Conservation (phyloP, 371 early-diverging fungal genomes). For the Mortierella sp. region DNA sequence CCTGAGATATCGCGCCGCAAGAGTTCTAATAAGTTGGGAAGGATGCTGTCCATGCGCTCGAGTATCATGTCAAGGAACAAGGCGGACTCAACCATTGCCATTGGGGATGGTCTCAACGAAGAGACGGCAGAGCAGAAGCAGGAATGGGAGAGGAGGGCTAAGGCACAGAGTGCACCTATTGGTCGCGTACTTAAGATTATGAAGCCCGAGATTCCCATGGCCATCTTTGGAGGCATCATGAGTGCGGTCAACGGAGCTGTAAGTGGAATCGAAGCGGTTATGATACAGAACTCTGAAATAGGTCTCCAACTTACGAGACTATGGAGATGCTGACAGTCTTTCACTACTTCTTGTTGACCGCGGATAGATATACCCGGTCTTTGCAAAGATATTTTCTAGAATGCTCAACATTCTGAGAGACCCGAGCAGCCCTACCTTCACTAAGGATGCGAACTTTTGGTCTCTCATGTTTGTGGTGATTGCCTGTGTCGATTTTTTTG, state of each 20-base stretch:
- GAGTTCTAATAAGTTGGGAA: not conserved
- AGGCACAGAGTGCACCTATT: slow-evolving; percentile 25
- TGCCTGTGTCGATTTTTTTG: slow-evolving; percentile 59
- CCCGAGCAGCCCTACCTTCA: slow-evolving; percentile 36
- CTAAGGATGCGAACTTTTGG: slow-evolving; percentile 74
- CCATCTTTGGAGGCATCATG: slow-evolving; percentile 36
- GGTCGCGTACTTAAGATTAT: slow-evolving; percentile 39
- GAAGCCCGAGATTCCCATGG: slow-evolving; percentile 23
- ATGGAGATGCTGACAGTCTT: too few species aligned
- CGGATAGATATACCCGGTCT: slow-evolving; percentile 55
- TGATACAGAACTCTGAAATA: too few species aligned
- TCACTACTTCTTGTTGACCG: slow-evolving; percentile 1
- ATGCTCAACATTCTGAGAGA: slow-evolving; percentile 60
- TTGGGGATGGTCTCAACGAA: slow-evolving; percentile 7
- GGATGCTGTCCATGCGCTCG: slow-evolving; percentile 7
- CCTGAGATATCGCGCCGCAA: not conserved
- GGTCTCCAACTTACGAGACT: too few species aligned
- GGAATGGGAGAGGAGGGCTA: slow-evolving; percentile 22
- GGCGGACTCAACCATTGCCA: slow-evolving; percentile 8
- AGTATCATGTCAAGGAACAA: slow-evolving; percentile 5
- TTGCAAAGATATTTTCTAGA: slow-evolving; percentile 65
- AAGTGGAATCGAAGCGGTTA: too few species aligned
- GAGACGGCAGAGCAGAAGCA: slow-evolving; percentile 15
- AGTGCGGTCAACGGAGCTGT: slow-evolving; percentile 36
- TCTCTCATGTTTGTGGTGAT: slow-evolving; percentile 80